Percentiles rank a stretch among this genome's conserved stretches.
These are phyloP conservation scores for Moniliella sp. DNA, from an alignment of 1,284 basidiomycete species.

Conservation along the genomic window DNA sequence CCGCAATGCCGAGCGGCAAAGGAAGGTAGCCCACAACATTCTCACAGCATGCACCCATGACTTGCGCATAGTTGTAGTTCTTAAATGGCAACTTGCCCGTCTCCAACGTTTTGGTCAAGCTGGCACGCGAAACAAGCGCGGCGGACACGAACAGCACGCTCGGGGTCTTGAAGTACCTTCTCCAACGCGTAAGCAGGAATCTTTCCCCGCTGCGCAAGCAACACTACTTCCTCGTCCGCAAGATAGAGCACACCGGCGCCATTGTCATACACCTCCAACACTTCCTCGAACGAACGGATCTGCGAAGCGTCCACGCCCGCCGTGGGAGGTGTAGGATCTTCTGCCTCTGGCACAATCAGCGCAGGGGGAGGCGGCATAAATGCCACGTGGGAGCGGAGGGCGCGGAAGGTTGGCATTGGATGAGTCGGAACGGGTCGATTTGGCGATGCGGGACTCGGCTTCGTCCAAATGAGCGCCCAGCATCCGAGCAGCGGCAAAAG, in stretches of 20 bases:
- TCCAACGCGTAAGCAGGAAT: conserved; percentile 81
- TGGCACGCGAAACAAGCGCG: conserved; percentile 77
- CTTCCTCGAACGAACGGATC: conserved; percentile 46
- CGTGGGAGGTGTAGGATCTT: conserved; percentile 8
- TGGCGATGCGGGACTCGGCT: conserved; percentile 2
- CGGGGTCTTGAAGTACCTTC: conserved; percentile 66
- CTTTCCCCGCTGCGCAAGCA: conserved; percentile 74
- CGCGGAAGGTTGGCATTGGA: too few species aligned
- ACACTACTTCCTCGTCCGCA: conserved; percentile 75
- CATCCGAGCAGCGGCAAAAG: conserved; percentile 31
- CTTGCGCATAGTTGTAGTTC: conserved; percentile 77
- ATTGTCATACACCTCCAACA: conserved; percentile 63
- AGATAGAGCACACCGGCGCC: conserved; percentile 45
- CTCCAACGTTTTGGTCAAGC: conserved; percentile 65
- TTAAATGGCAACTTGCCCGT: conserved; percentile 57
- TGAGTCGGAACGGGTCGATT: too few species aligned
- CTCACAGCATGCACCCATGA: conserved; percentile 93
- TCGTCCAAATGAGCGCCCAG: conserved; percentile 22
- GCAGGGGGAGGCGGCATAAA: too few species aligned
- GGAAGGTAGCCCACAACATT: conserved; percentile 97
- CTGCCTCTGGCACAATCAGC: too few species aligned
- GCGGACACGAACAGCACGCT: conserved; percentile 70
- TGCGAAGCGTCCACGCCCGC: too few species aligned
- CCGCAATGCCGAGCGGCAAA: conserved; percentile 82
- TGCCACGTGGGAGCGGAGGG: too few species aligned